A percentile compares a stretch with the other conserved stretches of the same genome.
phyloP scores from a whole-genome alignment of 2,329 filamentous ascomycete species.

The Dendryphion nanum region DNA sequence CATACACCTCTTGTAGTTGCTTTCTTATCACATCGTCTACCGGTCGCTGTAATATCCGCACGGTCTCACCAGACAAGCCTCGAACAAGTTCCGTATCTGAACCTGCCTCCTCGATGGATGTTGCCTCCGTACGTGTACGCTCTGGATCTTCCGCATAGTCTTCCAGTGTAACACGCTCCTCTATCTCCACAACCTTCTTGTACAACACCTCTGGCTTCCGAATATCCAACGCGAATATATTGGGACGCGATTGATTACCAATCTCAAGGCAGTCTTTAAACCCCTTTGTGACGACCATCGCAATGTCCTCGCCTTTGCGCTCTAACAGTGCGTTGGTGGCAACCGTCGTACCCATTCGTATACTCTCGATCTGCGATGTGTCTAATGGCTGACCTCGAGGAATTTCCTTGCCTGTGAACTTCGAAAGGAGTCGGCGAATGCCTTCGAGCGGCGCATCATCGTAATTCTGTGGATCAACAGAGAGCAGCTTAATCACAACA shows the following conservation, averaged over 20 bases:
- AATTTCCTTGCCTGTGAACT: conserved; percentile 72
- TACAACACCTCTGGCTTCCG: conserved; percentile 85
- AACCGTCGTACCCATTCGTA: conserved; percentile 94
- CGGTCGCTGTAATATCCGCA: conserved; percentile 66
- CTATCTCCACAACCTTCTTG: conserved; percentile 80
- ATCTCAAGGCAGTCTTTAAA: conserved; percentile 87
- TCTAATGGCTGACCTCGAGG: conserved; percentile 78
- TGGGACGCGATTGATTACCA: conserved; percentile 84
- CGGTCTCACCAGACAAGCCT: conserved; percentile 71
- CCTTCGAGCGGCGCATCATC: conserved; percentile 87
- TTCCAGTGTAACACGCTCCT: conserved; percentile 87
- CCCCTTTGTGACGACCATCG: conserved; percentile 80
- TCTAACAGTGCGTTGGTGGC: conserved; percentile 90
- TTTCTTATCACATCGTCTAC: conserved; percentile 55
- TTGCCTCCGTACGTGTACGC: conserved; percentile 57
- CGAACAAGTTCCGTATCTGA: conserved; percentile 59
- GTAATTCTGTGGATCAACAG: conserved; percentile 88
- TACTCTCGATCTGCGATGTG: conserved; percentile 80
- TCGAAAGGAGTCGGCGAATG: conserved; percentile 79
- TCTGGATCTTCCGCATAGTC: conserved; percentile 87
- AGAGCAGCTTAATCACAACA: conserved; percentile 82
- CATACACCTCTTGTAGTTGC: conserved; percentile 66
- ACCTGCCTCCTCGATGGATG: conserved; percentile 48
- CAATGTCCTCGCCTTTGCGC: conserved; percentile 84
- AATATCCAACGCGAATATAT: conserved; percentile 89